Evolutionary conservation across 257 asterid species (phyloP), one percentile per base, ranked within the genome.

Genomic region (Asclepias syriaca): DNA sequence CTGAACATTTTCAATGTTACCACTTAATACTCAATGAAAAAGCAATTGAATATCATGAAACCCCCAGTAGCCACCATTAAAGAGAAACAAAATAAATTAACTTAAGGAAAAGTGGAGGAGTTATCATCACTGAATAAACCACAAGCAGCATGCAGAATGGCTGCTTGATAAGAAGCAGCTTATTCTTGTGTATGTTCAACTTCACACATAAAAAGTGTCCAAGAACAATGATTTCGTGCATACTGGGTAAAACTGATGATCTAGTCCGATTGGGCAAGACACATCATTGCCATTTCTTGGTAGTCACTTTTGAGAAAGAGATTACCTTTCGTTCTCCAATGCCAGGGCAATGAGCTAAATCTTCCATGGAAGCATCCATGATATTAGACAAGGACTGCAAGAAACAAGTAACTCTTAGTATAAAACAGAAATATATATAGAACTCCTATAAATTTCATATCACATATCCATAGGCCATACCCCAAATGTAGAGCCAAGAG

Each of bases 281-380:
- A 70, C 27, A 66, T 5, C 64, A 29, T 64, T 3, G 24, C 64
- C 4, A 65, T 59, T 13, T 68, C 8, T 46, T 34, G 48, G 22
- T 15, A 59, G 43, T 34, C n/a, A 58, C 16, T 16, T 14, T 64
- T 2, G 29, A 64, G 16, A 39, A 65, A 64, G n/a, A 71, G 34
- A 70, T 58, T 84, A 90, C 98, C 99, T 95, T 95, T 78, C 88
- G 88, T 73, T 95, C 99, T 79, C 99, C 99, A 76, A 95, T 92
- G 77, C 98, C 98, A 1, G 97, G 99, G 87, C 99, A 95, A 78
- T 96, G 96, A 65, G 98, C 95, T 71, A 95, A 87, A 81, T 92
- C 99, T 80, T 95, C 98, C 98, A 95, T 92, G 54, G 99, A 90
- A 72, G 98, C 96, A 71, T 95, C 99, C 99, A 95, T 92, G 76